Percentiles rank a stretch among this genome's conserved stretches.
Evolutionary conservation across 352 stramenopile genomes (phyloP).

Genomic region (Plasmopara viticola): DNA sequence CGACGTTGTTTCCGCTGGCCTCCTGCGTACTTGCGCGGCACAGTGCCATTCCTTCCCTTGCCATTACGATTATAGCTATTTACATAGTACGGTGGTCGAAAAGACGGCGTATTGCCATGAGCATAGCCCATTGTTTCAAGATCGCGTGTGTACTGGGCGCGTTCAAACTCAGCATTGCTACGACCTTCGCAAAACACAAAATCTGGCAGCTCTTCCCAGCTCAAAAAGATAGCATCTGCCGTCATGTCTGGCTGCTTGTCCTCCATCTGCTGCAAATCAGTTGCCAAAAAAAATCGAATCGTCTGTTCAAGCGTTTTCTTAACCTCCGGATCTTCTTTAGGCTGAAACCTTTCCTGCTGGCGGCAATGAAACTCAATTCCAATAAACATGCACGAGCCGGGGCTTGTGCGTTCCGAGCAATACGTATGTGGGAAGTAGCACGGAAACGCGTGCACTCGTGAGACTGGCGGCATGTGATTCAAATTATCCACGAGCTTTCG

Average conservation of each 20-base stretch:
- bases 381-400: conserved; percentile 77
- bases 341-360: conserved; percentile 22
- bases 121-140: conserved; percentile 54
- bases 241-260: conserved; percentile 64
- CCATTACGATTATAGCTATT: conserved; percentile 42
- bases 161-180: conserved; percentile 39
- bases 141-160: conserved; percentile 52
- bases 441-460: conserved; percentile 60
- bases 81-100: conserved; percentile 39
- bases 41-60: conserved; percentile 37
- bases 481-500: conserved; percentile 75
- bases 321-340: conserved; percentile 66
- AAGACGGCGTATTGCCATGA: conserved; percentile 39
- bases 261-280: conserved; percentile 78
- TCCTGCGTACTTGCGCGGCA: conserved; percentile 43
- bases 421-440: conserved; percentile 57
- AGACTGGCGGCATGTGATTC: conserved; percentile 52
- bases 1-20: conserved; percentile 34
- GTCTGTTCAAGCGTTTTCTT: conserved; percentile 66
- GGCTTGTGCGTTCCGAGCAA: conserved; percentile 23
- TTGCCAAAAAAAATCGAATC: conserved; percentile 79
- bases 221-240: conserved; percentile 41
- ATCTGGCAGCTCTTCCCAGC: conserved; percentile 55
- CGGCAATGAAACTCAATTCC: conserved; percentile 67
- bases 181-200: conserved; percentile 65